These are phyloP conservation scores for Russula griseocarnosa DNA, from an alignment of 768 basidiomycete species.

Conservation along the genomic window DNA sequence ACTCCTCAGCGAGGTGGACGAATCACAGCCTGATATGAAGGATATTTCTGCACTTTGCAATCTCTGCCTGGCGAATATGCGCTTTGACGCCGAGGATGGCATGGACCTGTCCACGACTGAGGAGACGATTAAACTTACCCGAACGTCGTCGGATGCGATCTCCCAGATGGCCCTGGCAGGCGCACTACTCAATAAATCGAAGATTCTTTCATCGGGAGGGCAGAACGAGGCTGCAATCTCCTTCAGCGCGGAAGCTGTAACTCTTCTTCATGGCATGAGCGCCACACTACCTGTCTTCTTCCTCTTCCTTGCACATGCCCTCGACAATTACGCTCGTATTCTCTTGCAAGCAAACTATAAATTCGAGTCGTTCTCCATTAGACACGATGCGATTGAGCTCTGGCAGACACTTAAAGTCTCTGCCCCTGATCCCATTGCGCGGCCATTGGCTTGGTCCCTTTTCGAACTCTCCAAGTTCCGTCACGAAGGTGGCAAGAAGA, in stretches of 20 bases:
- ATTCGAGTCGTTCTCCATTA: background rate
- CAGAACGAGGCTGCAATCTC: constrained; percentile 5
- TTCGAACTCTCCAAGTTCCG: constrained; percentile 14
- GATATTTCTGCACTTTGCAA: constrained; percentile 6
- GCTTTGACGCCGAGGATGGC: background rate
- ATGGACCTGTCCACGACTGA: background rate
- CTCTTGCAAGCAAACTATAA: constrained; percentile 15
- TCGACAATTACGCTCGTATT: constrained; percentile 4
- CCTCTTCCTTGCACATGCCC: constrained; percentile 16
- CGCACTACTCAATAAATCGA: constrained; percentile 16
- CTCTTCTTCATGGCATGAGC: constrained; percentile 2
- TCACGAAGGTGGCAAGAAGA: background rate
- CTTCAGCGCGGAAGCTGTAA: constrained; percentile 5
- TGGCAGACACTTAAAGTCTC: constrained; percentile 8
- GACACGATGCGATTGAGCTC: constrained; percentile 5
- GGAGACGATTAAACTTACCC: constrained; percentile 6
- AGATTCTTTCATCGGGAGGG: constrained; percentile 13
- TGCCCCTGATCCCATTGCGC: background rate
- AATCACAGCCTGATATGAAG: background rate
- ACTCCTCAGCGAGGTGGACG: constrained; percentile 5
- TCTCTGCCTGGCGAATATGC: constrained; percentile 2
- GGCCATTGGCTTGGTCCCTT: constrained; percentile 9
- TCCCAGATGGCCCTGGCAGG: background rate
- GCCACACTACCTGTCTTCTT: background rate
- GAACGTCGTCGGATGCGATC: background rate